These are phyloP conservation scores for Pseudocercospora vitis DNA, from an alignment of 2,329 filamentous ascomycete species.

Conservation along the genomic window DNA sequence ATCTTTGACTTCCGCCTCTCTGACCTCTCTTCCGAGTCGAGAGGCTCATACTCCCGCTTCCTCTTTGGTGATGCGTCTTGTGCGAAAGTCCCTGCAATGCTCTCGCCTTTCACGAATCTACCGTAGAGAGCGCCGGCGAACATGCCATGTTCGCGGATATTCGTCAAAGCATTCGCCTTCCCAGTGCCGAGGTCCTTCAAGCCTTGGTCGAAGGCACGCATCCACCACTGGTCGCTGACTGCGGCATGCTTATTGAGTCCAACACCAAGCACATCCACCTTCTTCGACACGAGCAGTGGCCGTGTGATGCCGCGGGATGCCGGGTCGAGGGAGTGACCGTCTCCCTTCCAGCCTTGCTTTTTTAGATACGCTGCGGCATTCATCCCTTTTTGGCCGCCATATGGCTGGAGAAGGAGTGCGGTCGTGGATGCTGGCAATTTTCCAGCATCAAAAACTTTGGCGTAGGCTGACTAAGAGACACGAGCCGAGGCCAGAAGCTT, in stretches of 20 bases:
- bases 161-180: constrained; percentile 57
- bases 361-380: constrained; percentile 80
- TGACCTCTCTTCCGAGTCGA: constrained; percentile 9
- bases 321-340: constrained; percentile 78
- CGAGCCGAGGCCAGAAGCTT: too few species aligned
- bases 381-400: constrained; percentile 54
- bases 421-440: neutral
- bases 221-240: constrained; percentile 88
- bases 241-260: constrained; percentile 69
- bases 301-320: constrained; percentile 70
- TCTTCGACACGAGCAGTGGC: constrained; percentile 79
- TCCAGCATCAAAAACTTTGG: too few species aligned
- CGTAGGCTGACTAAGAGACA: too few species aligned
- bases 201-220: constrained; percentile 89
- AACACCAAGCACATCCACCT: constrained; percentile 76
- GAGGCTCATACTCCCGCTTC: constrained; percentile 22
- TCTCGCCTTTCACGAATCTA: constrained; percentile 80
- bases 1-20: constrained; percentile 19
- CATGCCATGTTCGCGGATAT: constrained; percentile 49
- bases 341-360: constrained; percentile 85
- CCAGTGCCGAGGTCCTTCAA: constrained; percentile 69
- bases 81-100: constrained; percentile 68
- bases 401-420: neutral
- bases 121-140: constrained; percentile 67
- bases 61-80: constrained; percentile 18